Evolutionary conservation across 371 early-diverging fungal species (phyloP), one percentile per base, ranked within the genome.

Genomic region (Mortierella sp.): DNA sequence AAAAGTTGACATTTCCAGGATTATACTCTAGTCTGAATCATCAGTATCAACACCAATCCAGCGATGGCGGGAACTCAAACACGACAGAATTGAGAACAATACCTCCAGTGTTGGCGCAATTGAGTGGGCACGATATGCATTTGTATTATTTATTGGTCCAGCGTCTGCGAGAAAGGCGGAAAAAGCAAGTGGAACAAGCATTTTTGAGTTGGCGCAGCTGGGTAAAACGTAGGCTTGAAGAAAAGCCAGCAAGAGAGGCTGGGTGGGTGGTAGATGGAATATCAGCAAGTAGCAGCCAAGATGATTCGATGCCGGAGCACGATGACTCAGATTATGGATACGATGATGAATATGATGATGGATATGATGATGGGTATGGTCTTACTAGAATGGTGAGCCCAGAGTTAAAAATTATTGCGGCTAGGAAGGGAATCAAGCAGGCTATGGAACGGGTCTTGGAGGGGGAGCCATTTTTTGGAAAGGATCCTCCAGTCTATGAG

Each of bases 51-150:
- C 47, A 22, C 12, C 34, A 35, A 19, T 9, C 34, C 17, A 19
- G n/a, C n/a, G 7, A 9, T 29, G 53, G 28, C 10, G 53, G 17
- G 9, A 8, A 53, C 15, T 26, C 53, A 2, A 53, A 15, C 5
- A 34, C 17, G 8, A 34, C 58, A 17, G n/a, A 19, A 13, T 7
- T 31, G 19, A 22, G 29, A 34, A 63, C 54, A 1, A 74, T 78
- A 43, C 74, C 80, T 1, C 75, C 75, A 19, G 70, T 68, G 5
- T n/a, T 80, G 26, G 74, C 74, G 15, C 49, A 60, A 6, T 28
- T 80, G 51, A 53, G 66, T n/a, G 71, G 70, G 1, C 49, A 70
- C 22, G 75, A 80, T 19, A 74, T 73, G 80, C 67, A 67, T 53
- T 22, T 49, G 10, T 72, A 74, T 40, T 70, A 67, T 53, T 22